Conservation (phyloP, 1,284 basidiomycete genomes). For the Cutaneotrichosporon mucoides region DNA sequence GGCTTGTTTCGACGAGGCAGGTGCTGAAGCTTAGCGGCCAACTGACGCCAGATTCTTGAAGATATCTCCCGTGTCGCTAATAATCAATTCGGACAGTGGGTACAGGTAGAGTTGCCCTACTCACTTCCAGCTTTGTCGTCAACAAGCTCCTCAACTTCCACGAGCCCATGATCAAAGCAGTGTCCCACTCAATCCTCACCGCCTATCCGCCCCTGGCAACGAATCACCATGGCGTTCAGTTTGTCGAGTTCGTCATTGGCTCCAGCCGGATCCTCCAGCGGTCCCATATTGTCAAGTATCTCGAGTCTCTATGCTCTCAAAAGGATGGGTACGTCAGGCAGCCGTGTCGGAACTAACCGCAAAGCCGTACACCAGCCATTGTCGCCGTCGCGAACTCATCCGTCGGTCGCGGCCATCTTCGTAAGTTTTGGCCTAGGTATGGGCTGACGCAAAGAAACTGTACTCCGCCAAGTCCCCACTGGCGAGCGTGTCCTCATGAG, state of each 20-base stretch:
- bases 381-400: conserved; percentile 42
- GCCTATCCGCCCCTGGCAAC: conserved; percentile 42
- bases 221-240: conserved; percentile 44
- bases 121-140: conserved; percentile 34
- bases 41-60: conserved; percentile 28
- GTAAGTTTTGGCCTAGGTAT: conserved; percentile 19
- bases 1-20: conserved; percentile 38
- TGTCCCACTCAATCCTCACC: conserved; percentile 32
- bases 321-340: conserved; percentile 32
- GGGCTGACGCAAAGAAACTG: not conserved
- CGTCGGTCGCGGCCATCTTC: conserved; percentile 42
- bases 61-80: conserved; percentile 40
- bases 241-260: conserved; percentile 37
- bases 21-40: not conserved
- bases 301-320: conserved; percentile 36
- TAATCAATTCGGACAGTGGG: conserved; percentile 45
- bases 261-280: conserved; percentile 24
- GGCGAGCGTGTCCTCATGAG: conserved; percentile 26
- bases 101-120: not conserved
- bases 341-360: not conserved
- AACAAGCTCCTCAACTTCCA: conserved; percentile 38
- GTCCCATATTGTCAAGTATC: conserved; percentile 32
- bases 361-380: conserved; percentile 38
- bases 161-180: conserved; percentile 25
- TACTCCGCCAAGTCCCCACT: conserved; percentile 22